These are phyloP conservation scores for Prunus mongolica DNA, from an alignment of 306 rosid genomes.

Conservation along the genomic window DNA sequence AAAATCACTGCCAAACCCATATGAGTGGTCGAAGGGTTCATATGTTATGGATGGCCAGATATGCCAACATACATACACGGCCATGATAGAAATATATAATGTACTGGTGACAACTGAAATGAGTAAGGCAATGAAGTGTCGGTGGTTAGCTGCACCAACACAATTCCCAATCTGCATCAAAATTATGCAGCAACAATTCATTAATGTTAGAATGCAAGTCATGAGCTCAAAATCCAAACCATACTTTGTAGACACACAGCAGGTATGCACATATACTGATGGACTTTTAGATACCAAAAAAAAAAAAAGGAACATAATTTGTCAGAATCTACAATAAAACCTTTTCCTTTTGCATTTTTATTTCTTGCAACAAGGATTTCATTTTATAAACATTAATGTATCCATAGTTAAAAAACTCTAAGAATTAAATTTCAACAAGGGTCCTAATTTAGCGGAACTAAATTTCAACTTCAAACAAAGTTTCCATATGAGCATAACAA, in stretches of 20 bases:
- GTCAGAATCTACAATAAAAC: not conserved
- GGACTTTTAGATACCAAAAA: too few relatives aligned
- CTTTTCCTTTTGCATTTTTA: not conserved
- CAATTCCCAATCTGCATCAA: slow-evolving; percentile 92
- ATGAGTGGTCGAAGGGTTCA: slow-evolving; percentile 14
- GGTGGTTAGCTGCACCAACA: slow-evolving; percentile 93
- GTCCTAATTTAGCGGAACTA: too few relatives aligned
- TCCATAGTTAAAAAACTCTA: too few relatives aligned
- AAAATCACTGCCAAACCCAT: slow-evolving; percentile 21
- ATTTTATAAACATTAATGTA: not conserved
- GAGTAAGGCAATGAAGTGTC: slow-evolving; percentile 74
- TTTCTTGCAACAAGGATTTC: not conserved
- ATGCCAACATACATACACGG: slow-evolving; percentile 44
- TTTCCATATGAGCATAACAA: too few relatives aligned
- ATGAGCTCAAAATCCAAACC: not conserved
- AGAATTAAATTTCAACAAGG: too few relatives aligned
- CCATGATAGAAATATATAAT: slow-evolving; percentile 58
- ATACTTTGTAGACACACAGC: not conserved
- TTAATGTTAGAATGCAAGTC: slow-evolving; percentile 16
- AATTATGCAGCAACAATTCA: slow-evolving; percentile 6
- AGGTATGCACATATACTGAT: too few relatives aligned
- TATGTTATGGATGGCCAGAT: slow-evolving; percentile 54
- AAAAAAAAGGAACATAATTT: too few relatives aligned
- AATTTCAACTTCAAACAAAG: too few relatives aligned
- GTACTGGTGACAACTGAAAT: slow-evolving; percentile 71